These are phyloP conservation scores for Nigrospora osmanthi DNA, from an alignment of 2,329 filamentous ascomycete genomes.

Conservation along the genomic window DNA sequence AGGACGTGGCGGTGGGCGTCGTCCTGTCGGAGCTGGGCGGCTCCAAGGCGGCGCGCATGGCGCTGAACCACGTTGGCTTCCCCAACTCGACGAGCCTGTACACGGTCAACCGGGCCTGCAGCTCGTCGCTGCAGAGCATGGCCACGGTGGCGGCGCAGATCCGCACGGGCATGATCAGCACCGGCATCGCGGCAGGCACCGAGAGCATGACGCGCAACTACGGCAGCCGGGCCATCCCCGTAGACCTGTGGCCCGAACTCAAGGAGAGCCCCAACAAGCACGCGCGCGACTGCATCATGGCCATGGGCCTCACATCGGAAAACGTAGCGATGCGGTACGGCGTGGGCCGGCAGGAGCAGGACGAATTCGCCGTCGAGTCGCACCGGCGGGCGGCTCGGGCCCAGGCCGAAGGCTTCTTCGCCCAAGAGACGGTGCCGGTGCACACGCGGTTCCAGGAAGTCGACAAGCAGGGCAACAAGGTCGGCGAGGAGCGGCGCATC, in stretches of 20 bases:
- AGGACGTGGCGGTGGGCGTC: conserved; percentile 81
- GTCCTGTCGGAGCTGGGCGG: conserved; percentile 89
- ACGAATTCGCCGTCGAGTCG: conserved; percentile 69
- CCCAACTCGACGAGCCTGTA: conserved; percentile 66
- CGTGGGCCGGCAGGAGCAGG: conserved; percentile 68
- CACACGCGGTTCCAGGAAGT: conserved; percentile 59
- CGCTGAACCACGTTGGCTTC: conserved; percentile 75
- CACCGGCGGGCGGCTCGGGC: conserved; percentile 69
- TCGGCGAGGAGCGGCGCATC: conserved; percentile 50
- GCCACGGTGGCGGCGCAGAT: conserved; percentile 69
- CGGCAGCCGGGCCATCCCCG: conserved; percentile 74
- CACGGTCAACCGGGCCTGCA: conserved; percentile 85
- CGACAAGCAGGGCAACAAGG: conserved; percentile 49
- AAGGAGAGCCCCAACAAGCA: conserved; percentile 57
- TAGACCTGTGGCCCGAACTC: conserved; percentile 69
- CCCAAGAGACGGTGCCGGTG: conserved; percentile 73
- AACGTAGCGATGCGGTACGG: conserved; percentile 77
- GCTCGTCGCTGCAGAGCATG: conserved; percentile 69
- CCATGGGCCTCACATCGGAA: conserved; percentile 86
- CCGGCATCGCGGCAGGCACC: conserved; percentile 82
- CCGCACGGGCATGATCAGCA: conserved; percentile 61
- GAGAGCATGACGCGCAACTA: conserved; percentile 96
- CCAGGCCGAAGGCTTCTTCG: conserved; percentile 61
- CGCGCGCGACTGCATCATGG: conserved; percentile 82
- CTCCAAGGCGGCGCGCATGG: conserved; percentile 85